Evolutionary conservation across 768 basidiomycete species (phyloP).

Genomic region (Lyophyllum shimeji): DNA sequence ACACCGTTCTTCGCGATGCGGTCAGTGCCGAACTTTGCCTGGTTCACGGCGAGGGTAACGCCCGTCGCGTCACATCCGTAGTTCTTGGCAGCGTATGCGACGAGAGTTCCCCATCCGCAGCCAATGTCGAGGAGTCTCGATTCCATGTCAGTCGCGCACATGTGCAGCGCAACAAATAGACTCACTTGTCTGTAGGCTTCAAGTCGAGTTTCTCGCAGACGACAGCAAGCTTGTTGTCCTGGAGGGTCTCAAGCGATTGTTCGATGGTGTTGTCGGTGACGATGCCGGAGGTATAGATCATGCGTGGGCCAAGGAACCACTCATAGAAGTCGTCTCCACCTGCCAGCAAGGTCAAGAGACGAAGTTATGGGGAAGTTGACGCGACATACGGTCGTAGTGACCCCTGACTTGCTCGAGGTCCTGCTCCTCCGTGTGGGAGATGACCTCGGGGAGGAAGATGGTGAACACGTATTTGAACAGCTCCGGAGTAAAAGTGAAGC

Average conservation of each 20-base stretch:
- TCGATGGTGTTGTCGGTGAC: constrained; percentile 65
- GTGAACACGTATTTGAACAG: constrained; percentile 93
- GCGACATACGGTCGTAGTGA: constrained; percentile 83
- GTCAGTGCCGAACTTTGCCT: constrained; percentile 89
- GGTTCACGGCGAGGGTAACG: constrained; percentile 89
- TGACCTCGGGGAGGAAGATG: constrained; percentile 88
- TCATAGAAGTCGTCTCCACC: constrained; percentile 95
- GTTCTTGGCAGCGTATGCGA: constrained; percentile 95
- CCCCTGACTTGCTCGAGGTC: constrained; percentile 95
- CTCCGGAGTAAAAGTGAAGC: constrained; percentile 86
- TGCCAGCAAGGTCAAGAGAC: constrained; percentile 19
- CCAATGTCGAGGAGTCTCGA: constrained; percentile 76
- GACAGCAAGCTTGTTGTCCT: constrained; percentile 96
- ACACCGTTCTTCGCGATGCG: constrained; percentile 82
- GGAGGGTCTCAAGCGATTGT: constrained; percentile 89
- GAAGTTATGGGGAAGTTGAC: not conserved
- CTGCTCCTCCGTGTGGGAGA: constrained; percentile 86
- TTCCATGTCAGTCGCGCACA: constrained; percentile 11
- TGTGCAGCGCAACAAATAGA: constrained; percentile 19
- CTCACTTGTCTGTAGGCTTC: constrained; percentile 72
- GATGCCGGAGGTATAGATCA: constrained; percentile 97
- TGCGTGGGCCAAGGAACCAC: constrained; percentile 94
- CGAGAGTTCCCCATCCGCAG: constrained; percentile 96
- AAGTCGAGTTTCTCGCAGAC: constrained; percentile 95
- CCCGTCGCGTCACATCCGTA: constrained; percentile 96